A percentile compares a stretch with the other conserved stretches of the same genome.
Evolutionary conservation across 2,329 filamentous ascomycete genomes (phyloP).

Genomic region (Diaporthe sp.): DNA sequence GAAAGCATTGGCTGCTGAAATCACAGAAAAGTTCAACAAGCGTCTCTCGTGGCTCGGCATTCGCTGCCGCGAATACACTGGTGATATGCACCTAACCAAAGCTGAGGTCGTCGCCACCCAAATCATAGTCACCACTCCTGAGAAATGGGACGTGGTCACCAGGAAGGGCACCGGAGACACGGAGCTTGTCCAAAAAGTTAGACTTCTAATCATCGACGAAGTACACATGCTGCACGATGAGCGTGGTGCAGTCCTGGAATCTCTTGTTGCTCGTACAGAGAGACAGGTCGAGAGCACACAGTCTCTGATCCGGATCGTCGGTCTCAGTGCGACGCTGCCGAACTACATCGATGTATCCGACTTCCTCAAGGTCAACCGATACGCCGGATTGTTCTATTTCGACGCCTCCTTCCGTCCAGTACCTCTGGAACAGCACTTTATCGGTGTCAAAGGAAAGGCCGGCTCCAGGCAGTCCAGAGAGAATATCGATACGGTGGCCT

Average conservation of each 20-base stretch:
- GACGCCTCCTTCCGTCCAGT: slow-evolving; percentile 96
- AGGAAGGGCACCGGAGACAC: slow-evolving; percentile 97
- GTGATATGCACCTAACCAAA: slow-evolving; percentile 99
- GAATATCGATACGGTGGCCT: slow-evolving; percentile 87
- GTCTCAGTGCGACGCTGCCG: slow-evolving; percentile 92
- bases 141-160: slow-evolving; percentile 99
- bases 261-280: slow-evolving; percentile 92
- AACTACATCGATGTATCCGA: slow-evolving; percentile 98
- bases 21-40: slow-evolving; percentile 93
- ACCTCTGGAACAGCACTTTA: slow-evolving; percentile 95
- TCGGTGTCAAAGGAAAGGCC: slow-evolving; percentile 93
- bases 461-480: slow-evolving; percentile 85
- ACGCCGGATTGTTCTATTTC: slow-evolving; percentile 95
- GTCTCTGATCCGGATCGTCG: slow-evolving; percentile 94
- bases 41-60: slow-evolving; percentile 94
- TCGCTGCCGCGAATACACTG: slow-evolving; percentile 91
- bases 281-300: slow-evolving; percentile 98
- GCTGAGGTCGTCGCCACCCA: slow-evolving; percentile 95
- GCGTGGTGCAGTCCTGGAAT: slow-evolving; percentile 94
- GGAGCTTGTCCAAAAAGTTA: slow-evolving; percentile 96
- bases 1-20: slow-evolving; percentile 97
- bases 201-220: slow-evolving; percentile 96
- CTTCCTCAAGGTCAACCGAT: slow-evolving; percentile 94
- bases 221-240: slow-evolving; percentile 99
- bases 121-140: slow-evolving; percentile 97